A percentile compares a stretch with the other conserved stretches of the same genome.
Conservation (phyloP, 2,329 filamentous ascomycete species). For the Sporothrix brunneoviolacea region DNA sequence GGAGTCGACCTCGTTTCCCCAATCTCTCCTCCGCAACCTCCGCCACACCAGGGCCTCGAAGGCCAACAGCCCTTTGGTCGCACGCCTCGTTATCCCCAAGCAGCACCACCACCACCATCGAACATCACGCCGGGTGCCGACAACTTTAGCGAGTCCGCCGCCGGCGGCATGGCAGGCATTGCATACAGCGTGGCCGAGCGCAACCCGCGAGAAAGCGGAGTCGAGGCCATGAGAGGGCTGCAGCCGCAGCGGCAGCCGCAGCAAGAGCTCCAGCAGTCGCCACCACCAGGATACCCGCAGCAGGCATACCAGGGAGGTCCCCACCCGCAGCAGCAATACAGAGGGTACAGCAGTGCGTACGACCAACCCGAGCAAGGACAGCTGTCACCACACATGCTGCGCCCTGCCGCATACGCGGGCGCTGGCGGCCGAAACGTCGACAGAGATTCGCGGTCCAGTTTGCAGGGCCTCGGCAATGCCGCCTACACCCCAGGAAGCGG, state of each 20-base stretch:
- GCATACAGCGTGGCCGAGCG: conserved; percentile 59
- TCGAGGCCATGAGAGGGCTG: conserved; percentile 50
- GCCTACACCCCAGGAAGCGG: conserved; percentile 28
- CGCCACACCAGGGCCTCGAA: conserved; percentile 16
- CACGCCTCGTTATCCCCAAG: neutral
- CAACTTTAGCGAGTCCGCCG: conserved; percentile 57
- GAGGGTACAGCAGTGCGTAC: conserved; percentile 10
- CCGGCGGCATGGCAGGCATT: conserved; percentile 61
- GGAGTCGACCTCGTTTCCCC: conserved; percentile 21
- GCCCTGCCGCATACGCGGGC: conserved; percentile 10
- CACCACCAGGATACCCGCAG: conserved; percentile 21
- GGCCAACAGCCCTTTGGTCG: neutral
- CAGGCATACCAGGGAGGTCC: conserved; percentile 22
- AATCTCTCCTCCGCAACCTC: conserved; percentile 22
- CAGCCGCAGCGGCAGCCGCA: conserved; percentile 18
- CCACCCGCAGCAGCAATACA: conserved; percentile 19
- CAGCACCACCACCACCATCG: conserved; percentile 24
- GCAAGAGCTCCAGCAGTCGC: conserved; percentile 20
- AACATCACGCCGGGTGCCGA: conserved; percentile 57
- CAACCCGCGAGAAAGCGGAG: conserved; percentile 57
- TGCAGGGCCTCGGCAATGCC: conserved; percentile 33
- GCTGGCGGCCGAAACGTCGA: conserved; percentile 21
- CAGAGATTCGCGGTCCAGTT: conserved; percentile 37
- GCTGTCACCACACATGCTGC: conserved; percentile 13
- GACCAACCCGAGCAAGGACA: conserved; percentile 14